phyloP scores from a whole-genome alignment of 2,329 filamentous ascomycete genomes.

The Penicillium concentricum region DNA sequence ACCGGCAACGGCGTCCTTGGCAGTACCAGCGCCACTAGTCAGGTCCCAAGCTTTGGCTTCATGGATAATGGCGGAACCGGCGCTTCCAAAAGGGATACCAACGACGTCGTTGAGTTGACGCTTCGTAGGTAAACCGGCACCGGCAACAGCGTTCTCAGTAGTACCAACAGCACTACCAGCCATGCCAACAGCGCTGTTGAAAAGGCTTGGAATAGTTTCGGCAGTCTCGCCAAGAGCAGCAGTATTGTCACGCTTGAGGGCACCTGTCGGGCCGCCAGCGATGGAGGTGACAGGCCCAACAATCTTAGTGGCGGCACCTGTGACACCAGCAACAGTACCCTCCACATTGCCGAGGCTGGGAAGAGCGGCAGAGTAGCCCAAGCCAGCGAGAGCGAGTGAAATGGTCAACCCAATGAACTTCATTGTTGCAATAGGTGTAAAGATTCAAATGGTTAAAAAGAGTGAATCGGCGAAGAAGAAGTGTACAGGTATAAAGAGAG shows the following conservation, averaged over 20 bases:
- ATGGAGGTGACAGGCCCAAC: neutral
- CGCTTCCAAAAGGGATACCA: too few relatives aligned
- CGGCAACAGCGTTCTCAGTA: slow-evolving; percentile 11
- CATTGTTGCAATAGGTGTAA: slow-evolving; percentile 26
- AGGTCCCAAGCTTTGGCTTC: too few relatives aligned
- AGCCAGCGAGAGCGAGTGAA: slow-evolving; percentile 32
- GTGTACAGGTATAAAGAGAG: slow-evolving; percentile 17
- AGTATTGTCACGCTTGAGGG: slow-evolving; percentile 8
- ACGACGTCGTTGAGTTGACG: neutral
- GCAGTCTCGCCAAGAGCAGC: neutral
- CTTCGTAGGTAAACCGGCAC: neutral
- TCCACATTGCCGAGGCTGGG: slow-evolving; percentile 16
- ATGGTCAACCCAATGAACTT: slow-evolving; percentile 38
- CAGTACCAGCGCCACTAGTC: too few relatives aligned
- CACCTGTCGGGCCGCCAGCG: neutral
- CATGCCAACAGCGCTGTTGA: slow-evolving; percentile 15
- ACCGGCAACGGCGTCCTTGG: too few relatives aligned
- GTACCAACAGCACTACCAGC: slow-evolving; percentile 16
- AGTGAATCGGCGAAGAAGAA: slow-evolving; percentile 20
- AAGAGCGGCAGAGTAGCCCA: slow-evolving; percentile 31
- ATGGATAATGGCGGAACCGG: too few relatives aligned
- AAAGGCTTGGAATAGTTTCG: slow-evolving; percentile 8
- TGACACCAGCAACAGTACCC: slow-evolving; percentile 3
- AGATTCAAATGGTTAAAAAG: slow-evolving; percentile 16
- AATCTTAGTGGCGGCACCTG: slow-evolving; percentile 2